Base-by-base conservation (phyloP, 176 grass and related monocot genomes). In the Olyra latifolia region DNA sequence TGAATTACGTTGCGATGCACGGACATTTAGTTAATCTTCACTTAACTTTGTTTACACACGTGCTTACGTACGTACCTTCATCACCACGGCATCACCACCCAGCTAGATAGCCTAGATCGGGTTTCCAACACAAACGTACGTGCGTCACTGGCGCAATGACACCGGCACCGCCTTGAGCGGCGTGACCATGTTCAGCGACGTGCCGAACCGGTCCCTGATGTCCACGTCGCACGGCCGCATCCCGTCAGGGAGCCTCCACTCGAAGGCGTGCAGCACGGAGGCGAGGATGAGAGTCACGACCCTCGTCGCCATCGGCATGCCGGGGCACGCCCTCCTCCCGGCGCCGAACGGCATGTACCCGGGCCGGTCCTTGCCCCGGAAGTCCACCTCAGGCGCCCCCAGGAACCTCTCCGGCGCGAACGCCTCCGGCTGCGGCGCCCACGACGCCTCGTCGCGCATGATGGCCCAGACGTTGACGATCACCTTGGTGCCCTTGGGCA, bases 291-390 rank as follows among this genome's bases (percentile, higher is more conserved):
- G 71, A 4, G 83, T 83, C 28, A 94, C 73, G 28, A 88, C 69
- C 73, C 73, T 47, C 14, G 82, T 71, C 3, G 86, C 92, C 71
- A 91, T 86, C 1, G 86, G 76, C 71, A 69, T 66, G 11, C 93
- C 93, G 1, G 93, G 89, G 75, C 93, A 95, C 35, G 72, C 65
- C 83, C 84, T 38, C 81, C 87, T 71, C 3, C 89, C 90, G 1
- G 87, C 79, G 9, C 93, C 87, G 78, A 95, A 95, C 22, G 93
- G 86, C 78, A 95, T 78, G 72, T 90, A 92, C 69, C 77, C 87
- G 3, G 53, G 69, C 20, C 61, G 11, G 24, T 67, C 68, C 67
- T 58, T 50, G 40, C 66, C 76, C 3, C 76, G 80, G 84, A 91
- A 91, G 2, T 80, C 82, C 44, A 69, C 5, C 7, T 86, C 60